phyloP scores from a whole-genome alignment of 768 basidiomycete species.

The Leccinum rimulosum region DNA sequence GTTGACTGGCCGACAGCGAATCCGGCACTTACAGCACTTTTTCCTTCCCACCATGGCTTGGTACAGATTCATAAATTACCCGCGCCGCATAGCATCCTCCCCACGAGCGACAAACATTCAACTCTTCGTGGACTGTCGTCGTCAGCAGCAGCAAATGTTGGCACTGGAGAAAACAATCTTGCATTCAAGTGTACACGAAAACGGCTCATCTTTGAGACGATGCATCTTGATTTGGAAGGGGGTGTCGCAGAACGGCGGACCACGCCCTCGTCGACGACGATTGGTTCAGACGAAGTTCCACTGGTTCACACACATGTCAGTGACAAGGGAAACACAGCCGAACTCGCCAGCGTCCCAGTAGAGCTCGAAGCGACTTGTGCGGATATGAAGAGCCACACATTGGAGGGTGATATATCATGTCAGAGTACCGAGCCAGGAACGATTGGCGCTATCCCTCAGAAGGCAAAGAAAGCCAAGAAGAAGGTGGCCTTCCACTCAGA shows the following conservation, averaged over 20 bases:
- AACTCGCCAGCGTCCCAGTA: constrained; percentile 41
- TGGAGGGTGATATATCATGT: constrained; percentile 9
- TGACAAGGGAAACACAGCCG: constrained; percentile 14
- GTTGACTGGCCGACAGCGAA: constrained; percentile 49
- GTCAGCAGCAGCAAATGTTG: constrained; percentile 47
- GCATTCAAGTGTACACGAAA: constrained; percentile 92
- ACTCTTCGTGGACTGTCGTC: constrained; percentile 75
- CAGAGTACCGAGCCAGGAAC: constrained; percentile 8
- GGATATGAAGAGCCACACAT: not conserved
- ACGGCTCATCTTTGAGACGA: constrained; percentile 84
- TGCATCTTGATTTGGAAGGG: constrained; percentile 87
- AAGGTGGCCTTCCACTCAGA: constrained; percentile 68
- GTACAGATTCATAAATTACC: constrained; percentile 78
- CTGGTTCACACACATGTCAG: constrained; percentile 18
- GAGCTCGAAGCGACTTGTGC: constrained; percentile 37
- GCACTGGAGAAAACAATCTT: constrained; percentile 92
- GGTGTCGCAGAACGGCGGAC: constrained; percentile 77
- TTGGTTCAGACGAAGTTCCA: constrained; percentile 15
- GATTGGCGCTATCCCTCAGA: constrained; percentile 11
- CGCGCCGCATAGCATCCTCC: constrained; percentile 63
- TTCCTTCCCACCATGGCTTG: constrained; percentile 86
- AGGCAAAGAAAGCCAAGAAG: constrained; percentile 55
- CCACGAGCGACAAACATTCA: constrained; percentile 83
- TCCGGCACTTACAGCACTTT: constrained; percentile 68
- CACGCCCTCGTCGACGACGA: constrained; percentile 38